These are phyloP conservation scores for Batrachochytrium dendrobatidis DNA, from an alignment of 371 early-diverging fungal species.

Conservation along the genomic window DNA sequence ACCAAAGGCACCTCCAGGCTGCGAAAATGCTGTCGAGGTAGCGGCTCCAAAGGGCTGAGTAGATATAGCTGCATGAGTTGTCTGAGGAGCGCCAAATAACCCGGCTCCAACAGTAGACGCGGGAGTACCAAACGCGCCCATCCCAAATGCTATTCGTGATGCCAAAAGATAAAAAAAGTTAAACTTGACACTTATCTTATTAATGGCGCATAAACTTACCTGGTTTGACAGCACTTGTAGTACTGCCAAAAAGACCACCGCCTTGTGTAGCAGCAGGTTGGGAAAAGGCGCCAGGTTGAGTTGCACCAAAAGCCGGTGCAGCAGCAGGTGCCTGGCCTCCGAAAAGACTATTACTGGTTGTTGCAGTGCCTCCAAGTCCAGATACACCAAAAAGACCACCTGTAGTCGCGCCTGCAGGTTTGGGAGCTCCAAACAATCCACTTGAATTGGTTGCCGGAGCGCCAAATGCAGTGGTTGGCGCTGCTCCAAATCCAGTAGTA, in stretches of 20 bases:
- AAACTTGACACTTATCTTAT: too few species aligned
- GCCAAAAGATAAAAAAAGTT: background rate
- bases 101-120: conserved; percentile 26
- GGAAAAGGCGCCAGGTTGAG: too few species aligned
- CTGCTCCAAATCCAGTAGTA: background rate
- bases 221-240: background rate
- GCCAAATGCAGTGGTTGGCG: conserved; percentile 10
- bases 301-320: conserved; percentile 8
- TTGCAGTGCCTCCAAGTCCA: conserved; percentile 22
- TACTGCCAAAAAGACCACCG: conserved; percentile 9
- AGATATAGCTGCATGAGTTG: conserved; percentile 9
- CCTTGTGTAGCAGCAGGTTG: too few species aligned
- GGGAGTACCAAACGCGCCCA: conserved; percentile 36
- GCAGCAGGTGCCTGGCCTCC: conserved; percentile 25
- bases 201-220: conserved; percentile 5
- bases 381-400: conserved; percentile 14
- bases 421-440: background rate
- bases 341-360: conserved; percentile 43
- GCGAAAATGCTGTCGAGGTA: conserved; percentile 6
- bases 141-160: conserved; percentile 25
- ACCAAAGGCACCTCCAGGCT: background rate
- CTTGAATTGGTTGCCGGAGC: conserved; percentile 1
- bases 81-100: conserved; percentile 38
- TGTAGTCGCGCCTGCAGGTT: too few species aligned
- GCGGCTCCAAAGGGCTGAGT: conserved; percentile 17